Evolutionary conservation across 805 yeast species (phyloP), one percentile per base, ranked within the genome.

Genomic region (Kuraishia hungarica): DNA sequence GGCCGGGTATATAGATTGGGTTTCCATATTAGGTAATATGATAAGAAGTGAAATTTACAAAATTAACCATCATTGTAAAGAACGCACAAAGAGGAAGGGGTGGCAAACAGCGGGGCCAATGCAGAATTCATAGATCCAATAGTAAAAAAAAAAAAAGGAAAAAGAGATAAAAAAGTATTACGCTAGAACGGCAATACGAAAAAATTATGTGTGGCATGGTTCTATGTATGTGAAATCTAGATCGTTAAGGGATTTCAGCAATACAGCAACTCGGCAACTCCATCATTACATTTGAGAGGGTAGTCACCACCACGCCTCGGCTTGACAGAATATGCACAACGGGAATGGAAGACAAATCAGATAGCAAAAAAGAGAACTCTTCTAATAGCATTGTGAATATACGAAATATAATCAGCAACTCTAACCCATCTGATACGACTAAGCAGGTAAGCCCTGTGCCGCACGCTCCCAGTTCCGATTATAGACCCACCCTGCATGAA

Each of bases 401-500:
- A n/a, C n/a, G n/a, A n/a, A n/a, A n/a, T n/a, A n/a, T n/a, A n/a
- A n/a, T n/a, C n/a, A 28, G 35, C 35, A 6, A 28, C 35, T 28
- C 35, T 28, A 11, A 28, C 11, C 11, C 43, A 35, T 10, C n/a
- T 17, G 11, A 43, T 13, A 19, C 13, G 15, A 19, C 22, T 13
- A 35, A 13, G 43, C 43, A 8, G 43, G 54, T 13, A 47, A 8
- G 3, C 54, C 54, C 52, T 49, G 47, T 10, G 49, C 55, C 13
- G 55, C 55, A 23, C 47, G 49, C 35, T 80, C 86, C 93, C 94
- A 92, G 60, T 82, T 81, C 53, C 85, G 89, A 22, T 82, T 82
- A 57, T 83, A 84, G 17, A 79, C 77, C 98, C 98, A 92, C 20
- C 97, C 97, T 2, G 87, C 81, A 62, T 89, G 83, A 48, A 92